Evolutionary conservation across 352 stramenopile species (phyloP), one percentile per base, ranked within the genome.

Genomic region (Phytophthora capsici): DNA sequence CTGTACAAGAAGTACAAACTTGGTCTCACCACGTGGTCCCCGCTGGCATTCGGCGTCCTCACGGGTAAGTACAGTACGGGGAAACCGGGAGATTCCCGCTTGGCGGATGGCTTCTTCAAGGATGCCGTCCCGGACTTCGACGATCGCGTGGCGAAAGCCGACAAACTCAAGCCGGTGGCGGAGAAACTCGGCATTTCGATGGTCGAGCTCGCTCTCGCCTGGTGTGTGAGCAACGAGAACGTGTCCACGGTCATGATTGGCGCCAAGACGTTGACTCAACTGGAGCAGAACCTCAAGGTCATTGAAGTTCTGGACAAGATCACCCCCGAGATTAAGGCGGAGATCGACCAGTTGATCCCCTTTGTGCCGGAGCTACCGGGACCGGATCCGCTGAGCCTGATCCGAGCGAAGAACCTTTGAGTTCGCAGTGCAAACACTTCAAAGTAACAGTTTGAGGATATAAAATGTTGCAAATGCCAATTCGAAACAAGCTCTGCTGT

Each of bases 41-140:
- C 82, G 3, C 57, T 93, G 3, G 66, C 71, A 0, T 84, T 58
- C 22, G 83, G 85, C 8, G 56, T 86, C 16, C 61, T 93, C 1
- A 89, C 85, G 22, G 83, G 83, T 54, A 93, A 93, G 62, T 93
- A 92, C 79, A 86, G 75, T 51, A 65, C 73, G n/a, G 79, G 75
- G 1, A 80, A 78, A 17, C 73, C 77, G 2, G 80, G 82, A 1
- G 79, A 64, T 28, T 91, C 67, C 16, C 80, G 71, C 48, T 38
- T 81, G 40, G 77, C 65, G 43, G 65, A 82, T 37, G 43, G 71
- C 3, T 50, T 63, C 49, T 41, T 19, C 34, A 80, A 79, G 63
- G 46, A 50, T 12, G 57, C 73, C 51, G 30, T 71, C 30, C 40
- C 38, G 0, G 38, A 64, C 13, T 58, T 77, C 12, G 57, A 61